These are phyloP conservation scores for Camelina laxa DNA, from an alignment of 345 rosid species.

Conservation along the genomic window DNA sequence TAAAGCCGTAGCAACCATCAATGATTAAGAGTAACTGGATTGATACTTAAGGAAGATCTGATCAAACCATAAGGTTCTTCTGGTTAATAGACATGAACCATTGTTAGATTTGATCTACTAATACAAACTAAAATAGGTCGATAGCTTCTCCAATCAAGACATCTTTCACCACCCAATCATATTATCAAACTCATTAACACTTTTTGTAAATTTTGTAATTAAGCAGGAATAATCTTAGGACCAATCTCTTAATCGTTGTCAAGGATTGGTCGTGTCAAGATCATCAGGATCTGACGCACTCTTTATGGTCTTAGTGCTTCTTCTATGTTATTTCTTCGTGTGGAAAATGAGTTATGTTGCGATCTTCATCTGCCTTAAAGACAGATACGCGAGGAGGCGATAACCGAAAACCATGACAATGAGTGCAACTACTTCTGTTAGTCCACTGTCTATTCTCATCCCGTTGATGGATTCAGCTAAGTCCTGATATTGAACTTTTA, in stretches of 20 bases:
- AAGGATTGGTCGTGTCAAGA: conserved; percentile 30
- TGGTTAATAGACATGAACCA: conserved; percentile 37
- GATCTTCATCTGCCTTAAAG: conserved; percentile 74
- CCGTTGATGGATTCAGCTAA: conserved; percentile 53
- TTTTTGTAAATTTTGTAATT: conserved; percentile 1
- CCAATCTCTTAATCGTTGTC: conserved; percentile 30
- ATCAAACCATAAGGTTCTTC: conserved; percentile 30
- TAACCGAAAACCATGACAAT: conserved; percentile 92
- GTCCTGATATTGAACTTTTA: conserved; percentile 79
- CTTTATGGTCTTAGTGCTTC: conserved; percentile 25
- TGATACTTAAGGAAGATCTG: not conserved
- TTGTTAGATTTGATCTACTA: conserved; percentile 19
- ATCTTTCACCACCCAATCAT: conserved; percentile 32
- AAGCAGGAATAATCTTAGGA: conserved; percentile 30
- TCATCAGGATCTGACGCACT: conserved; percentile 31
- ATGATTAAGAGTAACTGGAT: not conserved
- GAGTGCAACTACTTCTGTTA: conserved; percentile 68
- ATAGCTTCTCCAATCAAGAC: conserved; percentile 15
- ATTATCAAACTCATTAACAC: conserved; percentile 30
- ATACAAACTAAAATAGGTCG: conserved; percentile 18
- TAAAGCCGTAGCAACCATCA: too few species aligned
- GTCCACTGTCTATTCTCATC: conserved; percentile 62
- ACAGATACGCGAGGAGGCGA: conserved; percentile 84
- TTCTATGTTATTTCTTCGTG: conserved; percentile 32
- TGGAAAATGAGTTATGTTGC: conserved; percentile 34